Evolutionary conservation across 1,139 yeast genomes (phyloP).

Genomic region (Diutina mesorugosa): DNA sequence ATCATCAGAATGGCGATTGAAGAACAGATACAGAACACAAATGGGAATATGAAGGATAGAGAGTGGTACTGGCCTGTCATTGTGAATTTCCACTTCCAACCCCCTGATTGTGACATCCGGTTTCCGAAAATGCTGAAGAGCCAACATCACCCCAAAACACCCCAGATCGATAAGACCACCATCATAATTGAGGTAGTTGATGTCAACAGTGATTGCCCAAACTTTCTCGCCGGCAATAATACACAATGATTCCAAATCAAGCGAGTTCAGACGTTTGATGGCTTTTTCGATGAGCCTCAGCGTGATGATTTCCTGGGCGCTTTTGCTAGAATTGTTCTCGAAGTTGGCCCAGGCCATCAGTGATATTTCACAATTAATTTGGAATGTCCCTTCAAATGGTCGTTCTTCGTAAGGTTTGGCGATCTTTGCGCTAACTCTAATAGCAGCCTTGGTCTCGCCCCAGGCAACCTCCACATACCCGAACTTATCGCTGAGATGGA

Average conservation of each 20-base stretch:
- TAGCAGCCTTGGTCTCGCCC: slow-evolving; percentile 65
- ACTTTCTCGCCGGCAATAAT: slow-evolving; percentile 84
- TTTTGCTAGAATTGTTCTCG: slow-evolving; percentile 44
- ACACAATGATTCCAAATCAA: slow-evolving; percentile 83
- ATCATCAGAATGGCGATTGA: slow-evolving; percentile 40
- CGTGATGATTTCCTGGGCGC: slow-evolving; percentile 68
- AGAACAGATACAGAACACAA: slow-evolving; percentile 82
- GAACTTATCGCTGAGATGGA: slow-evolving; percentile 53
- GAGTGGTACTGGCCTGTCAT: slow-evolving; percentile 69
- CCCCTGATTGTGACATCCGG: slow-evolving; percentile 70
- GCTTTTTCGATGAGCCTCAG: slow-evolving; percentile 83
- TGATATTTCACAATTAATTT: slow-evolving; percentile 73
- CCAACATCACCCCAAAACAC: slow-evolving; percentile 83
- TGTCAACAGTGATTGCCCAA: slow-evolving; percentile 84
- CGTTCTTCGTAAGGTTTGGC: slow-evolving; percentile 77
- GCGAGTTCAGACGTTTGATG: slow-evolving; percentile 75
- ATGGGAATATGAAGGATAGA: slow-evolving; percentile 83
- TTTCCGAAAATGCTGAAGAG: slow-evolving; percentile 66
- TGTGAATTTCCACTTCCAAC: slow-evolving; percentile 50
- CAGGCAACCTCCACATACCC: slow-evolving; percentile 73
- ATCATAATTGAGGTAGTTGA: slow-evolving; percentile 78
- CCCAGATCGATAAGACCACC: slow-evolving; percentile 89
- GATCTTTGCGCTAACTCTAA: slow-evolving; percentile 71
- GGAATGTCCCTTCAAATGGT: slow-evolving; percentile 86
- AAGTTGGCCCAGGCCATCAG: slow-evolving; percentile 84